Base-by-base conservation (phyloP, 2,329 filamentous ascomycete genomes). In the Dactylellina leptospora region DNA sequence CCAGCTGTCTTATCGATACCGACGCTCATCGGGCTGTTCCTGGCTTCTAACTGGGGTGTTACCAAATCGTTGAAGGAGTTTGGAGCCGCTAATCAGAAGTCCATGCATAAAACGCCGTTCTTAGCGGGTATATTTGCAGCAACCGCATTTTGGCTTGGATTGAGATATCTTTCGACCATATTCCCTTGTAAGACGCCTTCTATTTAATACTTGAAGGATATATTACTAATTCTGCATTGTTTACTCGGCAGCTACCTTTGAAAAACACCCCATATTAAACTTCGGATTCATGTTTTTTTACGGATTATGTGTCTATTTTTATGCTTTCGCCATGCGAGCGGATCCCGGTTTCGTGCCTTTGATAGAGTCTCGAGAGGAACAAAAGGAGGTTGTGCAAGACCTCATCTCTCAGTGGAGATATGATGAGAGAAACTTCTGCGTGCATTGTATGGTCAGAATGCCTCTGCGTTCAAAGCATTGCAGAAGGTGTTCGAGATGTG, bases 401-500 rank as follows among this genome's bases (percentile, higher is more conserved):
- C 85, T 99, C 5, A 85, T 99, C 74, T 85, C 87, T 66, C 79
- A 88, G 75, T 95, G 92, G 87, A 95, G 92, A 77, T 99, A 93
- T 79, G 93, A 99, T 78, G 93, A 97, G 78, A 84, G 88, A 73
- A 93, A 96, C 79, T 99, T 97, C 78, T 99, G 95, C 80, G 88
- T 96, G 25, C 87, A 87, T 50, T 99, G 95, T 82, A 96, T 97
- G 93, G 91, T 96, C 76, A 87, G 93, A 59, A 93, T 90, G 75
- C 95, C 95, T 2, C 82, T 99, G 73, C 87, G 95, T 75, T 96
- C 93, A 82, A 99, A 97, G 83, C 95, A 99, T 81, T 99, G 95
- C 82, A 90, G 89, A 78, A 86, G 91, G 73, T 99, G 95, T 79
- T 87, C 90, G 77, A 90, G 93, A 74, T 99, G 95, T 79, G 91